Base-by-base conservation (phyloP, 2,329 filamentous ascomycete genomes). In the Colletotrichum zoysiae region DNA sequence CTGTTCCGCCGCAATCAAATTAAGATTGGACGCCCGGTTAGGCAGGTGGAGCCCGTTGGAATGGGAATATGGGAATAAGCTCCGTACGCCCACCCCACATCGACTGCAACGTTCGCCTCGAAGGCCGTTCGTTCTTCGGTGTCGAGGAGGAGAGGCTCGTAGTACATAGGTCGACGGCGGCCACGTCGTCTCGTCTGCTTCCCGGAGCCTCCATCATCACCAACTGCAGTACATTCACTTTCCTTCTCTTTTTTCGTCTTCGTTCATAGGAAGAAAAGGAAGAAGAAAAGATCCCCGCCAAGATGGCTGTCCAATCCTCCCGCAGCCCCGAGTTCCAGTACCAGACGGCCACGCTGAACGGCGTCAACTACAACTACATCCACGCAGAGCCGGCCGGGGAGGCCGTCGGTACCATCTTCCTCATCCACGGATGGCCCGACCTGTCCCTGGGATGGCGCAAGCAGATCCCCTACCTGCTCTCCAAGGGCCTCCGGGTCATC, bases 371-470 rank as follows among this genome's bases (percentile, higher is more conserved):
- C 82, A 89, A 86, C 78, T 90, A 89, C 77, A 81, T 88, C 71
- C 79, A 87, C 35, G 83, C 83, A 35, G 82, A 85, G 68, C 86
- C 87, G 1, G 62, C 75, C 18, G 77, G 79, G 48, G 35, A 57
- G 14, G 79, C 79, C 12, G 74, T 78, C 42, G 82, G 80, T 58
- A 86, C 85, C 5, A 80, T 86, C 50, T 80, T 87, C 67, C 75
- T 77, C 69, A 66, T 91, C 76, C 90, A 92, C 80, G 93, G 93
- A 74, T 94, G 89, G 83, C 93, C 93, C 1, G 93, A 95, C 79
- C 80, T 94, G 11, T 88, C 89, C 3, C 88, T 93, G 76, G 93
- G 90, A 77, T 96, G 93, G 93, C 89, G 93, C 67, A 91, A 93
- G 80, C 93, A 96, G 79, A 92, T 96, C 70, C 93, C 93, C 0